phyloP scores from a whole-genome alignment of 2,329 filamentous ascomycete species.

The Rugonectria rugulosa region DNA sequence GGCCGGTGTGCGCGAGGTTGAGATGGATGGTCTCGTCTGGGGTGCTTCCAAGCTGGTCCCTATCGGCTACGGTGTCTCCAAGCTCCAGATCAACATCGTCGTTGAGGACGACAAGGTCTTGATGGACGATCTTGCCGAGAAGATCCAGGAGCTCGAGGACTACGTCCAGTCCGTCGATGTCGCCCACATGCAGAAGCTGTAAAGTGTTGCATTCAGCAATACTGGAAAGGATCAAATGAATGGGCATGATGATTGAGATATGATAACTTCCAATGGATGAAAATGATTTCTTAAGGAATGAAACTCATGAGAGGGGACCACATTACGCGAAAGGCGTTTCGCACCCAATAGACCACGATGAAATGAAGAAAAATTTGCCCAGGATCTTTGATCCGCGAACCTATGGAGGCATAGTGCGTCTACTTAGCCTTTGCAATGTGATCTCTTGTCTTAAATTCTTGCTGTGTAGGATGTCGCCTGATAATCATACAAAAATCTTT shows the following conservation, averaged over 20 bases:
- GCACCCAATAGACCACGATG: slow-evolving; percentile 37
- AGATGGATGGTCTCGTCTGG: slow-evolving; percentile 96
- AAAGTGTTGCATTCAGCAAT: slow-evolving; percentile 50
- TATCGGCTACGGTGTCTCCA: slow-evolving; percentile 97
- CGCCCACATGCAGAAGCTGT: slow-evolving; percentile 92
- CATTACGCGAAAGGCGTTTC: slow-evolving; percentile 33
- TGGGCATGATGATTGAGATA: slow-evolving; percentile 43
- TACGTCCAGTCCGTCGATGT: slow-evolving; percentile 95
- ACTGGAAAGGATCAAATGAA: slow-evolving; percentile 38
- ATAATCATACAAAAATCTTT: too few relatives aligned
- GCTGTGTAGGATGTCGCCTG: too few relatives aligned
- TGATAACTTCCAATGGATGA: slow-evolving; percentile 38
- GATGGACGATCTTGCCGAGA: slow-evolving; percentile 82
- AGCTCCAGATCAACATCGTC: slow-evolving; percentile 98
- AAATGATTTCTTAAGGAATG: slow-evolving; percentile 35
- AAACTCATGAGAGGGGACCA: slow-evolving; percentile 36
- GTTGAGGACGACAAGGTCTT: slow-evolving; percentile 97
- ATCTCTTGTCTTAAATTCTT: too few relatives aligned
- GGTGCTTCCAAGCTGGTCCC: slow-evolving; percentile 88
- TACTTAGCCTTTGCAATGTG: too few relatives aligned
- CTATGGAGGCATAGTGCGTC: slow-evolving; percentile 3
- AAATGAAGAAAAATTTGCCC: slow-evolving; percentile 23
- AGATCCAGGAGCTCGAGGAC: slow-evolving; percentile 87
- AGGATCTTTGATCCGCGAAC: slow-evolving; percentile 4
- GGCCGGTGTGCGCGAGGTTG: slow-evolving; percentile 79